These are phyloP conservation scores for Fusarium redolens DNA, from an alignment of 2,329 filamentous ascomycete genomes.

Conservation along the genomic window DNA sequence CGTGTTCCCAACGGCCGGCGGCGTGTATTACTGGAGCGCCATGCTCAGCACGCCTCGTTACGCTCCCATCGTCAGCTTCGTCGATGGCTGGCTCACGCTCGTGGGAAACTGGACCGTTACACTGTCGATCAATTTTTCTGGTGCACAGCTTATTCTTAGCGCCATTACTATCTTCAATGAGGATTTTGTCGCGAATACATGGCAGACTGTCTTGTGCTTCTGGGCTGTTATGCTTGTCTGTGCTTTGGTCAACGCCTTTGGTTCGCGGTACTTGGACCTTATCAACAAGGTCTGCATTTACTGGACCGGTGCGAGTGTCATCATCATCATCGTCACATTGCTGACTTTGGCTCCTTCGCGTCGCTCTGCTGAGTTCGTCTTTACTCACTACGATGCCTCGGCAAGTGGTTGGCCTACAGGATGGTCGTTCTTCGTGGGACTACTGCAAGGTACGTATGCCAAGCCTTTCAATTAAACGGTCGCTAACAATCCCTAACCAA, in stretches of 20 bases:
- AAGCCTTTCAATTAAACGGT: background rate
- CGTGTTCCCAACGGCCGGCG: slow-evolving; percentile 70
- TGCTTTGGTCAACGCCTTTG: slow-evolving; percentile 75
- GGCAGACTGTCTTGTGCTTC: slow-evolving; percentile 82
- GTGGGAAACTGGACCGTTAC: slow-evolving; percentile 78
- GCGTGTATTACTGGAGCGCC: slow-evolving; percentile 80
- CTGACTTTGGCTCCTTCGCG: slow-evolving; percentile 73
- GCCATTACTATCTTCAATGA: slow-evolving; percentile 74
- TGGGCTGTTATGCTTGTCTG: slow-evolving; percentile 72
- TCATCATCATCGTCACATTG: slow-evolving; percentile 76
- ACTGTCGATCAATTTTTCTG: slow-evolving; percentile 77
- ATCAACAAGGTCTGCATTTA: slow-evolving; percentile 79
- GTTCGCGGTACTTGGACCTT: slow-evolving; percentile 67
- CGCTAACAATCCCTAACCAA: slow-evolving; percentile 11
- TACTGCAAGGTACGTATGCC: slow-evolving; percentile 61
- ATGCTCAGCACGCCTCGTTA: slow-evolving; percentile 70
- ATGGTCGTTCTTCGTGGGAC: slow-evolving; percentile 67
- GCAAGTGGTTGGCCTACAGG: slow-evolving; percentile 76
- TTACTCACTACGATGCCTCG: slow-evolving; percentile 74
- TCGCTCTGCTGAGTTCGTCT: slow-evolving; percentile 74
- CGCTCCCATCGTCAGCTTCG: slow-evolving; percentile 74
- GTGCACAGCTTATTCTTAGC: slow-evolving; percentile 75
- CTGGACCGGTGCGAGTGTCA: slow-evolving; percentile 77
- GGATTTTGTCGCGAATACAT: slow-evolving; percentile 67
- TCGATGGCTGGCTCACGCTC: slow-evolving; percentile 79